phyloP scores from a whole-genome alignment of 2,329 filamentous ascomycete genomes.

The Ilyonectria robusta region DNA sequence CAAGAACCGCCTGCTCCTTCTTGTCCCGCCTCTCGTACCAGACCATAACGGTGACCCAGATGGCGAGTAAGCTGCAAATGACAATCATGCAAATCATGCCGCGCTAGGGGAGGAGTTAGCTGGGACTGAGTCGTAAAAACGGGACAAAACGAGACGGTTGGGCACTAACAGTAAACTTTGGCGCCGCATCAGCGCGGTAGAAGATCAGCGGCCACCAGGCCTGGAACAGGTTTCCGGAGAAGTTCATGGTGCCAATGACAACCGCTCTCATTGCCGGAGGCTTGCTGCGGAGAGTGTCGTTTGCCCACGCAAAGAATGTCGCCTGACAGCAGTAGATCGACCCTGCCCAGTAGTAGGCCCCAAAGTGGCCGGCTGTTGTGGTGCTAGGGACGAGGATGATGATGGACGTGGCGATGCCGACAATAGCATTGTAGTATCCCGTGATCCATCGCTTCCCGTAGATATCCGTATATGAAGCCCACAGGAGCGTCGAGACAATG shows the following conservation, averaged over 20 bases:
- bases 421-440: constrained; percentile 29
- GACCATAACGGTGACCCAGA: constrained; percentile 30
- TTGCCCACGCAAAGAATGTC: constrained; percentile 66
- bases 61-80: constrained; percentile 23
- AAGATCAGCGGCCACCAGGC: constrained; percentile 51
- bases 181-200: constrained; percentile 44
- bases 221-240: constrained; percentile 28
- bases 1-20: constrained; percentile 16
- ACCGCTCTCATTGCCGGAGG: constrained; percentile 48
- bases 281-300: constrained; percentile 63
- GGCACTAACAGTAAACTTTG: constrained; percentile 27
- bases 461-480: constrained; percentile 39
- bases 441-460: constrained; percentile 47
- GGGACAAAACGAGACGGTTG: not conserved
- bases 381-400: constrained; percentile 33
- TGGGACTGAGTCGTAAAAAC: not conserved
- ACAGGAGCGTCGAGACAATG: constrained; percentile 26
- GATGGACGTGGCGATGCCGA: constrained; percentile 16
- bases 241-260: constrained; percentile 49
- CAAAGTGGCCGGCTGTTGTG: constrained; percentile 62
- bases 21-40: constrained; percentile 25
- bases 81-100: constrained; percentile 31
- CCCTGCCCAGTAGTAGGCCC: constrained; percentile 30
- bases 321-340: constrained; percentile 33
- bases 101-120: constrained; percentile 20